phyloP scores from a whole-genome alignment of 2,329 filamentous ascomycete species.

The Aaosphaeria pasadenensis region DNA sequence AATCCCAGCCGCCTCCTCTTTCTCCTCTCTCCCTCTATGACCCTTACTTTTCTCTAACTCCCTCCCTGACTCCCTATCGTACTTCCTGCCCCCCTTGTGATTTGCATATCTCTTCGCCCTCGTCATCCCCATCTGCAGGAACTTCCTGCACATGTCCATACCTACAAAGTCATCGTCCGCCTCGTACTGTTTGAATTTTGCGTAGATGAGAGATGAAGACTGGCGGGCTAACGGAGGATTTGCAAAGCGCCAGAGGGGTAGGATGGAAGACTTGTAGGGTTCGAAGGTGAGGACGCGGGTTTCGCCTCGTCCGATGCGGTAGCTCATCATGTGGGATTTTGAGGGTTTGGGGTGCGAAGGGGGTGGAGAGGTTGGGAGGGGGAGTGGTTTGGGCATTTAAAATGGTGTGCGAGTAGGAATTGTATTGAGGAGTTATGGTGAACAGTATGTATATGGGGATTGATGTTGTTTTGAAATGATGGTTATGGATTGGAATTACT shows the following conservation, averaged over 20 bases:
- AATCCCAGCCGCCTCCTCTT: constrained; percentile 48
- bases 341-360: too few species aligned
- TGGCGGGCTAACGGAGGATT: constrained; percentile 50
- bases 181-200: constrained; percentile 53
- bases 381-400: too few species aligned
- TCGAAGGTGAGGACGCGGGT: constrained; percentile 61
- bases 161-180: constrained; percentile 56
- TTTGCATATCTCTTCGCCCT: constrained; percentile 59
- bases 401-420: too few species aligned
- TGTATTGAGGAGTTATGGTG: too few species aligned
- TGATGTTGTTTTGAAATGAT: too few species aligned
- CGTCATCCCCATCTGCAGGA: constrained; percentile 66
- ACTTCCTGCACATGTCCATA: constrained; percentile 64
- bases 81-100: constrained; percentile 55
- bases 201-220: constrained; percentile 50
- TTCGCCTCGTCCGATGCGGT: constrained; percentile 59
- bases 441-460: too few species aligned
- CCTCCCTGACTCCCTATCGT: constrained; percentile 40
- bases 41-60: constrained; percentile 44
- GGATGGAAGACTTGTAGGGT: constrained; percentile 59
- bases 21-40: constrained; percentile 50
- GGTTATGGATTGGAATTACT: too few species aligned
- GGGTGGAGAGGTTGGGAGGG: too few species aligned
- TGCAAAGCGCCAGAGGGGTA: constrained; percentile 60
- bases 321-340: constrained; percentile 38